Evolutionary conservation across 768 basidiomycete species (phyloP), one percentile per base, ranked within the genome.

Genomic region (Phlebiopsis gigantea): DNA sequence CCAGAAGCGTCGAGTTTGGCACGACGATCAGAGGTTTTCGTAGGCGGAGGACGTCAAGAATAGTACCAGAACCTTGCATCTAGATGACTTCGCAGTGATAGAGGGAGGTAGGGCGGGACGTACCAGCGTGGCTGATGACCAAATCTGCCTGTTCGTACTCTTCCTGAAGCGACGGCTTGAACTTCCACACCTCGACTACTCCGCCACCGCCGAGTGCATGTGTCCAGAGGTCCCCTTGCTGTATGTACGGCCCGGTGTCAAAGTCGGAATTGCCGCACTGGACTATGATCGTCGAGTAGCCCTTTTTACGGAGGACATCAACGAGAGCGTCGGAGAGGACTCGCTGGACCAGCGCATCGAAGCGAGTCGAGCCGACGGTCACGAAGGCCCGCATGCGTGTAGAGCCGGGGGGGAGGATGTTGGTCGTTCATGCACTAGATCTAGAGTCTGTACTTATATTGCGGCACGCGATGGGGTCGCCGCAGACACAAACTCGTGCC

Each of bases 111-210:
- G 25, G 19, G 17, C 15, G 17, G 25, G 10, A 60, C 81, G 62
- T 66, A 93, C 96, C 96, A 66, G 93, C 96, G 77, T 98, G 96
- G 63, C 92, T 90, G 39, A 99, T 88, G 51, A 99, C 80, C 49
- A 94, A 72, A 66, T 93, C 87, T 46, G 89, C 85, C 19, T 68
- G 73, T 30, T 75, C 73, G 57, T 87, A 87, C 42, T 87, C 81
- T 4, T 76, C 78, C 53, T 83, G 76, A 58, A 98, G 75, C 21
- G 87, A 82, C 8, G 85, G 76, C 66, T 87, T 88, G 75, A 89
- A 95, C 61, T 73, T 79, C 80, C 87, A 89, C 31, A 84, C 71
- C 62, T 87, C 79, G 48, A 95, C 75, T 17, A 68, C 57, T 30
- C 64, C 60, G 2, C 50, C 64, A 26, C 68, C 66, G 30, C 69